Percentiles rank a stretch among this genome's conserved stretches.
Conservation (phyloP, 1,139 yeast species). For the Sugiyamaella paludigena region DNA sequence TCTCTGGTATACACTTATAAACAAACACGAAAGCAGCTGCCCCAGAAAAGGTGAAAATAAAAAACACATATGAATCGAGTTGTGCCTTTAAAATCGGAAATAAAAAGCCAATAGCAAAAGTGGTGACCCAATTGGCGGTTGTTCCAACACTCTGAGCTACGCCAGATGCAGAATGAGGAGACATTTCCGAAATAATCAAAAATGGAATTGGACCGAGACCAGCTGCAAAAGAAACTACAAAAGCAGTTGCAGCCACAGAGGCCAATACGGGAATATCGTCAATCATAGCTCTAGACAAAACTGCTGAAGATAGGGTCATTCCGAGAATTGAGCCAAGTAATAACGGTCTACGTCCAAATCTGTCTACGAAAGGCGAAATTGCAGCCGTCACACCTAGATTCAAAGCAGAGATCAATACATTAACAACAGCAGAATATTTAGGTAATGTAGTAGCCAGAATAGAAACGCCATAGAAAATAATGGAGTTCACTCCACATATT, state of each 20-base stretch:
- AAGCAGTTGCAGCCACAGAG: slow-evolving; percentile 63
- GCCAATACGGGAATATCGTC: slow-evolving; percentile 51
- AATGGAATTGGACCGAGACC: slow-evolving; percentile 97
- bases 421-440: slow-evolving; percentile 61
- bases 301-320: slow-evolving; percentile 66
- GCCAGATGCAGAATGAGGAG: slow-evolving; percentile 75
- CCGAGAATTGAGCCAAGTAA: slow-evolving; percentile 59
- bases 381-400: slow-evolving; percentile 70
- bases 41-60: slow-evolving; percentile 54
- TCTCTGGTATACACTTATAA: slow-evolving; percentile 61
- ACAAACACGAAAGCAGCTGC: slow-evolving; percentile 22
- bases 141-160: slow-evolving; percentile 93
- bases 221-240: slow-evolving; percentile 80
- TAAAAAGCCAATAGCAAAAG: slow-evolving; percentile 73
- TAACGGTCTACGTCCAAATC: slow-evolving; percentile 72
- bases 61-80: slow-evolving; percentile 79
- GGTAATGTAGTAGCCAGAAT: slow-evolving; percentile 72
- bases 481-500: slow-evolving; percentile 87
- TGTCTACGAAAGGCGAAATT: slow-evolving; percentile 72
- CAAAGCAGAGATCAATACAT: slow-evolving; percentile 68
- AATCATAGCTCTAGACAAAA: slow-evolving; percentile 67
- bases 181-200: slow-evolving; percentile 80
- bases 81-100: slow-evolving; percentile 69
- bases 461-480: slow-evolving; percentile 87
- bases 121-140: slow-evolving; percentile 85